These are phyloP conservation scores for Cochlearia excelsa DNA, from an alignment of 345 rosid species.

Conservation along the genomic window DNA sequence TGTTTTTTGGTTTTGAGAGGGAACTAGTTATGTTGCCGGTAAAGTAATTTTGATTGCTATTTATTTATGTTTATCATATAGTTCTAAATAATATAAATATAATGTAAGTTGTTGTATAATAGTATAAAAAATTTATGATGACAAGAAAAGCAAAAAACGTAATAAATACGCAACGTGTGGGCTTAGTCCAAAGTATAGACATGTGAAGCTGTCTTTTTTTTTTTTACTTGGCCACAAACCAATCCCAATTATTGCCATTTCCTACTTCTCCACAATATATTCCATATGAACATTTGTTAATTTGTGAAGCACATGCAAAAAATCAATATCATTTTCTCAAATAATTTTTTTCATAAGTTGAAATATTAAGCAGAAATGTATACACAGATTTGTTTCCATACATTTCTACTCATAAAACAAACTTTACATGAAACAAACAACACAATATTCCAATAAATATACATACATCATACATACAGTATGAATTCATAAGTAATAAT, in stretches of 20 bases:
- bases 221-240: conserved; percentile 23
- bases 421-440: background rate
- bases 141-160: conserved; percentile 11
- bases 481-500: background rate
- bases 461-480: conserved; percentile 4
- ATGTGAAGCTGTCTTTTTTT: conserved; percentile 30
- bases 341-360: background rate
- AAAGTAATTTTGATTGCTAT: no score
- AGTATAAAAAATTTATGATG: background rate
- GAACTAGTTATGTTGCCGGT: no score
- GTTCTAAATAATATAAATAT: no score
- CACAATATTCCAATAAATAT: background rate
- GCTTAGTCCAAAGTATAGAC: conserved; percentile 22
- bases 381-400: background rate
- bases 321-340: background rate
- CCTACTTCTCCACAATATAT: conserved; percentile 10
- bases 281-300: conserved; percentile 12
- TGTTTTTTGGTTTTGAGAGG: no score
- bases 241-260: conserved; percentile 23
- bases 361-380: conserved; percentile 5
- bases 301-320: conserved; percentile 27
- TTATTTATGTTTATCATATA: background rate
- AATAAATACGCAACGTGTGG: conserved; percentile 32
- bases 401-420: conserved; percentile 5
- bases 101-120: no score